A percentile compares a stretch with the other conserved stretches of the same genome.
These are phyloP conservation scores for Chrysopogon serrulatus DNA, from an alignment of 176 grass and related monocot genomes.

Conservation along the genomic window DNA sequence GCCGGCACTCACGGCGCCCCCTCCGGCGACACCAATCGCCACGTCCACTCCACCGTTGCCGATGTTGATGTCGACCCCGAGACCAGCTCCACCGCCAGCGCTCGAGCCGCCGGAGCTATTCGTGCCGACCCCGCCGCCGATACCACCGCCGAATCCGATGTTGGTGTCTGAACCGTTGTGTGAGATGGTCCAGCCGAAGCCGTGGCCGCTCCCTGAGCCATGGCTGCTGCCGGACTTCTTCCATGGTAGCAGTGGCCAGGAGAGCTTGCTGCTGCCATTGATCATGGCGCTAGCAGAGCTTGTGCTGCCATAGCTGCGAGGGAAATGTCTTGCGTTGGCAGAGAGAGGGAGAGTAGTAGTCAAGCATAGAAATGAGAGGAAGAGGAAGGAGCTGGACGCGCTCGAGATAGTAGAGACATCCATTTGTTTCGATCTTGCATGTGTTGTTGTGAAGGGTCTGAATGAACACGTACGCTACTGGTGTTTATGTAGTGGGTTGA, in stretches of 20 bases:
- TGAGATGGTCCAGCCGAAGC: conserved; percentile 32
- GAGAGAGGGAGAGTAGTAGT: neutral
- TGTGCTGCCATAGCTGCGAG: neutral
- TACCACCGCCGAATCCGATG: conserved; percentile 37
- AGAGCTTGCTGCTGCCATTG: conserved; percentile 14
- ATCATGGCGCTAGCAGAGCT: neutral
- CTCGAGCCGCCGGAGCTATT: conserved; percentile 16
- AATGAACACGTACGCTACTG: neutral
- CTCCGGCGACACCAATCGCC: conserved; percentile 42
- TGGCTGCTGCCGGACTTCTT: neutral
- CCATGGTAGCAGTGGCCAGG: neutral
- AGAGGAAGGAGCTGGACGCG: neutral
- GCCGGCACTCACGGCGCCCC: conserved; percentile 16
- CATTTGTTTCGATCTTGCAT: conserved; percentile 1
- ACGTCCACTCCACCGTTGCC: conserved; percentile 41
- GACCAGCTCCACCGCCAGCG: conserved; percentile 47
- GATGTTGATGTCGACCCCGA: conserved; percentile 41
- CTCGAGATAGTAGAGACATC: neutral
- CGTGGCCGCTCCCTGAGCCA: conserved; percentile 38
- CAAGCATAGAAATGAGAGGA: neutral
- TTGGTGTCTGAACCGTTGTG: conserved; percentile 28
- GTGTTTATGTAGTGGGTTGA: conserved; percentile 27
- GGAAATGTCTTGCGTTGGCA: conserved; percentile 26
- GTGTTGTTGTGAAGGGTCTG: neutral
- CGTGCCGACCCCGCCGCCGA: conserved; percentile 38